phyloP scores from a whole-genome alignment of 306 rosid genomes.

The Fragaria ananassa region DNA sequence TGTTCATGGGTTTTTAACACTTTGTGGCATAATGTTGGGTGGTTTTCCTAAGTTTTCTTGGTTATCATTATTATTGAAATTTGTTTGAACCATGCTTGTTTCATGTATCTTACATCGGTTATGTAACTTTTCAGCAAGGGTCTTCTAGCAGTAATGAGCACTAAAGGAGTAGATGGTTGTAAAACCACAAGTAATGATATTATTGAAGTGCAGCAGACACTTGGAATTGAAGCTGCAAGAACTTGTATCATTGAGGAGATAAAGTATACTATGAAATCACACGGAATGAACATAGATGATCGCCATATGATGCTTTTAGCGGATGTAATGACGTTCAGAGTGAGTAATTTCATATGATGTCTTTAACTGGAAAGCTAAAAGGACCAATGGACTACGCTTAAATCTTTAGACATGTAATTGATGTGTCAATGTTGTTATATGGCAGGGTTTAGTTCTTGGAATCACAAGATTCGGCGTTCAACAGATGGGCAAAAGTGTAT shows the following conservation, averaged over 20 bases:
- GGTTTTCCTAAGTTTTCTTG: neutral
- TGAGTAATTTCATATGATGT: conserved; percentile 29
- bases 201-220: conserved; percentile 59
- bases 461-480: conserved; percentile 91
- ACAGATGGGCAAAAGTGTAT: conserved; percentile 82
- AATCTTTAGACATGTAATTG: conserved; percentile 11
- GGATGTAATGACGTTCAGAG: conserved; percentile 86
- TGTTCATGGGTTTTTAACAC: neutral
- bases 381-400: neutral
- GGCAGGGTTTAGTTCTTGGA: conserved; percentile 84
- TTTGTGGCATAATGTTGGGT: neutral
- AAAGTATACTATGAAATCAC: conserved; percentile 64
- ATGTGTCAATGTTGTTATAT: conserved; percentile 13
- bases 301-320: conserved; percentile 98
- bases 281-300: conserved; percentile 80
- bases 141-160: conserved; percentile 71
- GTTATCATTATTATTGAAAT: neutral
- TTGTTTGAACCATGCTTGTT: neutral
- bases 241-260: conserved; percentile 73
- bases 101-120: conserved; percentile 8
- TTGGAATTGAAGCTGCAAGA: conserved; percentile 98
- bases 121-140: conserved; percentile 50
- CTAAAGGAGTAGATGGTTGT: conserved; percentile 74
- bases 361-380: neutral
- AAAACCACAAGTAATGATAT: conserved; percentile 72